Percentiles rank a stretch among this genome's conserved stretches.
phyloP scores from a whole-genome alignment of 2,329 filamentous ascomycete genomes.

The Aureobasidium sp. region DNA sequence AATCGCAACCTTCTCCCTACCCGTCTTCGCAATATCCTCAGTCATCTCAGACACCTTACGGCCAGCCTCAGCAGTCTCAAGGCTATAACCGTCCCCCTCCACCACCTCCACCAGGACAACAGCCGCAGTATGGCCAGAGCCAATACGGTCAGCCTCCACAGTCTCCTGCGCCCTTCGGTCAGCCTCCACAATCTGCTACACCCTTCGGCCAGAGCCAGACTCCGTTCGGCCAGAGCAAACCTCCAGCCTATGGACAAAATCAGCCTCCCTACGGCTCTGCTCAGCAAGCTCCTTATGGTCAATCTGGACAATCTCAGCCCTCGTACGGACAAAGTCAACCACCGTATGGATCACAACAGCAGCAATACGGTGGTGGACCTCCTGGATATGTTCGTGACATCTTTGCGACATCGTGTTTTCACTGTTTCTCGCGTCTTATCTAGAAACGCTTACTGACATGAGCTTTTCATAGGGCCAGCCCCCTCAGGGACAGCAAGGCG shows the following conservation, averaged over 20 bases:
- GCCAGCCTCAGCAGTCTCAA: conserved; percentile 14
- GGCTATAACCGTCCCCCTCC: background rate
- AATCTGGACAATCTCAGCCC: background rate
- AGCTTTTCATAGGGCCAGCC: conserved; percentile 18
- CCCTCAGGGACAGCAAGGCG: conserved; percentile 16
- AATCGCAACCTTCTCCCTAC: conserved; percentile 19
- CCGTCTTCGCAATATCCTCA: conserved; percentile 19
- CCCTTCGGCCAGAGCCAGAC: background rate
- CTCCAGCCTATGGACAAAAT: too few species aligned
- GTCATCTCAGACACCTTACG: conserved; percentile 14
- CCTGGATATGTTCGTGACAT: conserved; percentile 17
- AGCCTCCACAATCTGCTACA: background rate
- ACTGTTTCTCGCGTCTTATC: background rate
- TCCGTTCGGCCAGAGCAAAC: too few species aligned
- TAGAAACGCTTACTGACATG: background rate
- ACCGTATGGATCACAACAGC: background rate
- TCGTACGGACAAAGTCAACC: background rate
- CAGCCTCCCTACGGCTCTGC: background rate
- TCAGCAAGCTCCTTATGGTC: conserved; percentile 7
- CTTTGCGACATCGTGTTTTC: conserved; percentile 14
- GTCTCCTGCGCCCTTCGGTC: background rate
- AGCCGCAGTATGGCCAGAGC: conserved; percentile 13
- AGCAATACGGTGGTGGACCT: conserved; percentile 3
- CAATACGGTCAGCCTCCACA: conserved; percentile 2
- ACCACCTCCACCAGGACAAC: conserved; percentile 18